phyloP scores from a whole-genome alignment of 805 yeast genomes.

The Metschnikowia proteae region DNA sequence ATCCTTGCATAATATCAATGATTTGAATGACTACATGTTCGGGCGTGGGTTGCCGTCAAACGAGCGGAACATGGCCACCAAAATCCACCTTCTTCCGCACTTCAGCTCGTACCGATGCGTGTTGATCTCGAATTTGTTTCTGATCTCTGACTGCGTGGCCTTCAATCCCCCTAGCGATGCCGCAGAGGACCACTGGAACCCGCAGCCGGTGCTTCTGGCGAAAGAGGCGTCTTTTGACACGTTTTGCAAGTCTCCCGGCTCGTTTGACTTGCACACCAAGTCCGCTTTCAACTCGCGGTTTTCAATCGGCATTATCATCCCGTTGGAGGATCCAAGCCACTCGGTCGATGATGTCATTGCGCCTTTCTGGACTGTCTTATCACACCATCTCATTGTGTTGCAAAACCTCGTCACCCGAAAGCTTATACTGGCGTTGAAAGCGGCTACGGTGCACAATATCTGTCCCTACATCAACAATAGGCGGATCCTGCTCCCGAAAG shows the following conservation, averaged over 20 bases:
- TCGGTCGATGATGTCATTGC: conserved; percentile 40
- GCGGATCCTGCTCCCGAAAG: conserved; percentile 35
- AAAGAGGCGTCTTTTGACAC: conserved; percentile 18
- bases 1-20: conserved; percentile 39
- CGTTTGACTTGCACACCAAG: conserved; percentile 4
- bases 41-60: conserved; percentile 54
- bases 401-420: conserved; percentile 40
- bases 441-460: conserved; percentile 12
- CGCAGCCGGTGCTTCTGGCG: conserved; percentile 38
- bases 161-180: conserved; percentile 2
- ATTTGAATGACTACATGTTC: conserved; percentile 50
- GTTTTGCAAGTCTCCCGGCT: conserved; percentile 1
- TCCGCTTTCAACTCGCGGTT: conserved; percentile 33
- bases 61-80: conserved; percentile 42
- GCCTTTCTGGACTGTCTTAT: conserved; percentile 48
- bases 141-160: conserved; percentile 26
- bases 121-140: conserved; percentile 45
- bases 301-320: conserved; percentile 47
- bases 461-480: conserved; percentile 29
- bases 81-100: conserved; percentile 46
- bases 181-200: conserved; percentile 34
- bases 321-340: conserved; percentile 32
- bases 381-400: conserved; percentile 35
- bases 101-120: conserved; percentile 34
- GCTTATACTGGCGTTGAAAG: conserved; percentile 26